Evolutionary conservation across 2,329 filamentous ascomycete genomes (phyloP).

Genomic region (Colletotrichum chlorophyti): DNA sequence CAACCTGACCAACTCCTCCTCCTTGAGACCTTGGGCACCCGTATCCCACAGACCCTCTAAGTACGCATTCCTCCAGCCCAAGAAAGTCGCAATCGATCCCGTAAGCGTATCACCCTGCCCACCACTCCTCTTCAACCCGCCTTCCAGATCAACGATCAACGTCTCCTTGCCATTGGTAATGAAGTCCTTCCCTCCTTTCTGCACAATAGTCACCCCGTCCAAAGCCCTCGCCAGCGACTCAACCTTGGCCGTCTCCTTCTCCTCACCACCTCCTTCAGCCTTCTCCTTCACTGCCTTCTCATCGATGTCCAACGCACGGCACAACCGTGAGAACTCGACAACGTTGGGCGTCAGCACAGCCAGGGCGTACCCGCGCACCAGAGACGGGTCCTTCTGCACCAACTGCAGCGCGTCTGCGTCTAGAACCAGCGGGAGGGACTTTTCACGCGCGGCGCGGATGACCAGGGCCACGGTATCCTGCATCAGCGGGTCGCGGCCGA

Average conservation of each 20-base stretch:
- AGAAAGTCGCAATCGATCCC: slow-evolving; percentile 84
- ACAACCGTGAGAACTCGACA: slow-evolving; percentile 86
- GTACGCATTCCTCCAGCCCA: slow-evolving; percentile 90
- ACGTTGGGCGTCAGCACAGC: slow-evolving; percentile 95
- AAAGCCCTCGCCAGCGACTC: slow-evolving; percentile 75
- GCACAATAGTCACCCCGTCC: slow-evolving; percentile 87
- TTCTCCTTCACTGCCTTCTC: slow-evolving; percentile 45
- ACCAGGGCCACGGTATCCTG: slow-evolving; percentile 84
- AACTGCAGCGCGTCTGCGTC: slow-evolving; percentile 90
- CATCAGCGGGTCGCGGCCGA: slow-evolving; percentile 90
- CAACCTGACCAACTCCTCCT: slow-evolving; percentile 72
- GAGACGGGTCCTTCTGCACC: slow-evolving; percentile 75
- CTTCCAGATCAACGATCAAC: slow-evolving; percentile 77
- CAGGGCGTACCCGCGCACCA: slow-evolving; percentile 81
- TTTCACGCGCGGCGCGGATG: slow-evolving; percentile 77
- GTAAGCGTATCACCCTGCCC: slow-evolving; percentile 97
- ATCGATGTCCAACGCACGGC: slow-evolving; percentile 76
- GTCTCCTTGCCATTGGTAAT: slow-evolving; percentile 82
- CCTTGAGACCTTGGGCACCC: slow-evolving; percentile 41
- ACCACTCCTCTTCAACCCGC: slow-evolving; percentile 87
- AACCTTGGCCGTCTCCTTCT: slow-evolving; percentile 52
- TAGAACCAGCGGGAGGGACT: slow-evolving; percentile 80
- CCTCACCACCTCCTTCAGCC: slow-evolving; percentile 35
- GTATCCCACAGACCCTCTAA: slow-evolving; percentile 76
- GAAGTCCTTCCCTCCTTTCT: slow-evolving; percentile 85